Conservation (phyloP, 2,329 filamentous ascomycete species). For the Fusarium sp. region DNA sequence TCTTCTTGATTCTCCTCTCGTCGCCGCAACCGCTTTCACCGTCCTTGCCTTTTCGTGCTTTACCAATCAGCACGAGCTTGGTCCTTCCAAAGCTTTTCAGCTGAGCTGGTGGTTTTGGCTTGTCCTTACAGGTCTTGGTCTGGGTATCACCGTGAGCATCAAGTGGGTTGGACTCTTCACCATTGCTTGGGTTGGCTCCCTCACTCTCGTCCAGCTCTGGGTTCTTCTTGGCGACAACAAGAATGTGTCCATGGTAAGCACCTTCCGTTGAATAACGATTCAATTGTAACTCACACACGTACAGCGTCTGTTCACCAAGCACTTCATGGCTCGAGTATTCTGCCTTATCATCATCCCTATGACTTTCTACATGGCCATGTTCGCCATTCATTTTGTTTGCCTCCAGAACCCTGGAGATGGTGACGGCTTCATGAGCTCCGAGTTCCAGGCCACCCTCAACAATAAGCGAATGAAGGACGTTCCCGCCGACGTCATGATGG, state of each 20-base stretch:
- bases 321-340: conserved; percentile 90
- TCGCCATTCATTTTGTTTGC: conserved; percentile 94
- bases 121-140: conserved; percentile 81
- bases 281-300: conserved; percentile 24
- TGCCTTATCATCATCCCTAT: conserved; percentile 90
- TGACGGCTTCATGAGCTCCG: conserved; percentile 99
- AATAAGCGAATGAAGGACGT: conserved; percentile 97
- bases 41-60: conserved; percentile 92
- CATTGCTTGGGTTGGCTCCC: conserved; percentile 94
- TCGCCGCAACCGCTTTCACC: conserved; percentile 93
- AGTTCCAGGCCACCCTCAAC: conserved; percentile 98
- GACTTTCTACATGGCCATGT: conserved; percentile 96
- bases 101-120: conserved; percentile 99
- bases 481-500: conserved; percentile 89
- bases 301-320: conserved; percentile 87
- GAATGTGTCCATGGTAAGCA: conserved; percentile 79
- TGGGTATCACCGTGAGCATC: conserved; percentile 92
- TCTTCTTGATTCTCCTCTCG: conserved; percentile 92
- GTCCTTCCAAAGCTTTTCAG: conserved; percentile 86
- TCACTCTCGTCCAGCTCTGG: conserved; percentile 95
- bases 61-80: conserved; percentile 95
- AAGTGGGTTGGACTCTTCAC: conserved; percentile 99
- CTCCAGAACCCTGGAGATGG: conserved; percentile 95
- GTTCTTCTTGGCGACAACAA: conserved; percentile 89
- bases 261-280: neutral